Evolutionary conservation across 441 rosid species (phyloP).

Genomic region (Geranium incanum): DNA sequence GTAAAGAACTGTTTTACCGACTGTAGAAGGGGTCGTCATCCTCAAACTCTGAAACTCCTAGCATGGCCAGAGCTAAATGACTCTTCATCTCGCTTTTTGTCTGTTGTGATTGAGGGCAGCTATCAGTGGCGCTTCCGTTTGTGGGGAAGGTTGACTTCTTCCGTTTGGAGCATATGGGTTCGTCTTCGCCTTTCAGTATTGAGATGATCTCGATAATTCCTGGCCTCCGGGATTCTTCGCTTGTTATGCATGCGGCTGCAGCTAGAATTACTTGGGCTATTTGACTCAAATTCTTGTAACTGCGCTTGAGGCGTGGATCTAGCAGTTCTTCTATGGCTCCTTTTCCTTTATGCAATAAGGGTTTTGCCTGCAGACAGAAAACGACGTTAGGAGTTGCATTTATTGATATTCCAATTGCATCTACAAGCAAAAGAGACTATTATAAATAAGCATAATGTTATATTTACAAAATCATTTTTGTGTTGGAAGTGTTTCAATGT

Average conservation of each 20-base stretch:
- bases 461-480: not conserved
- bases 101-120: conserved; percentile 55
- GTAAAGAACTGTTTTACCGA: conserved; percentile 29
- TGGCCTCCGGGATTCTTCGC: conserved; percentile 79
- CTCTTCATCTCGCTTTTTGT: conserved; percentile 72
- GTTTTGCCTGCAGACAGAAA: conserved; percentile 63
- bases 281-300: conserved; percentile 38
- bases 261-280: conserved; percentile 62
- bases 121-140: conserved; percentile 35
- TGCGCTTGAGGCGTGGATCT: conserved; percentile 51
- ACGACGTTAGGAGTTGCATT: not conserved
- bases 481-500: not conserved
- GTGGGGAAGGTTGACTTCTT: conserved; percentile 51
- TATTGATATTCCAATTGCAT: not conserved
- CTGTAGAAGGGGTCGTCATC: conserved; percentile 54
- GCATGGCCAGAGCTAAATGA: conserved; percentile 88
- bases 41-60: conserved; percentile 78
- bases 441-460: not conserved
- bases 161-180: conserved; percentile 32
- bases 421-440: not conserved
- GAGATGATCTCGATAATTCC: conserved; percentile 48
- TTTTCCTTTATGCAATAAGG: conserved; percentile 60
- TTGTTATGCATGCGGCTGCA: conserved; percentile 65
- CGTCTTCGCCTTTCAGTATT: conserved; percentile 59
- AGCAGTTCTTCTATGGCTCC: conserved; percentile 61